phyloP scores from a whole-genome alignment of 352 stramenopile genomes.

The Pythium aphanidermatum region DNA sequence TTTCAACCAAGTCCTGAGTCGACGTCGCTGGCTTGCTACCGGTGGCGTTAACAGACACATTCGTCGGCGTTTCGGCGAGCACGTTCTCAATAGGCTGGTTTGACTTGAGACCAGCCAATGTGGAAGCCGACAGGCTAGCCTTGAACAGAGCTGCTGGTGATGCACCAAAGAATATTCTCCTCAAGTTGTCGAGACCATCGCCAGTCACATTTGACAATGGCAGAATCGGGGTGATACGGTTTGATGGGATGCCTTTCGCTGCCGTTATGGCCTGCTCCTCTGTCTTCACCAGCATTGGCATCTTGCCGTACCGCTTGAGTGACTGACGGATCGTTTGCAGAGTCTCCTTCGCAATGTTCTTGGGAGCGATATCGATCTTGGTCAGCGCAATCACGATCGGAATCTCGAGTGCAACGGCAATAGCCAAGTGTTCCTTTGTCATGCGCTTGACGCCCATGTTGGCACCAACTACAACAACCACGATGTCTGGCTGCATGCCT shows the following conservation, averaged over 20 bases:
- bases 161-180: slow-evolving; percentile 62
- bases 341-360: slow-evolving; percentile 91
- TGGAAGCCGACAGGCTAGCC: slow-evolving; percentile 50
- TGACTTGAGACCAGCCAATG: slow-evolving; percentile 51
- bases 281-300: slow-evolving; percentile 92
- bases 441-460: slow-evolving; percentile 95
- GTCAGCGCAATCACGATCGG: slow-evolving; percentile 92
- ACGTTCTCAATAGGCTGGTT: slow-evolving; percentile 16
- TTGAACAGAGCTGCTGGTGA: slow-evolving; percentile 71
- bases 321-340: slow-evolving; percentile 84
- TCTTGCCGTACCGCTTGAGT: slow-evolving; percentile 87
- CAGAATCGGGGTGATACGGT: slow-evolving; percentile 95
- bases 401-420: slow-evolving; percentile 89
- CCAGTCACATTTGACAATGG: slow-evolving; percentile 97
- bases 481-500: slow-evolving; percentile 94
- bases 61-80: background rate
- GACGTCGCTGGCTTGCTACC: no score
- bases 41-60: background rate
- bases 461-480: slow-evolving; percentile 90
- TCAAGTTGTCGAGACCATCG: slow-evolving; percentile 82
- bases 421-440: slow-evolving; percentile 92
- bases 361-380: slow-evolving; percentile 93
- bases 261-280: slow-evolving; percentile 79
- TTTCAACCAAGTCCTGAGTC: slow-evolving; percentile 72
- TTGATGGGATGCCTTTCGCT: slow-evolving; percentile 85